These are phyloP conservation scores for Alternaria gansuensis DNA, from an alignment of 2,329 filamentous ascomycete genomes.

Conservation along the genomic window DNA sequence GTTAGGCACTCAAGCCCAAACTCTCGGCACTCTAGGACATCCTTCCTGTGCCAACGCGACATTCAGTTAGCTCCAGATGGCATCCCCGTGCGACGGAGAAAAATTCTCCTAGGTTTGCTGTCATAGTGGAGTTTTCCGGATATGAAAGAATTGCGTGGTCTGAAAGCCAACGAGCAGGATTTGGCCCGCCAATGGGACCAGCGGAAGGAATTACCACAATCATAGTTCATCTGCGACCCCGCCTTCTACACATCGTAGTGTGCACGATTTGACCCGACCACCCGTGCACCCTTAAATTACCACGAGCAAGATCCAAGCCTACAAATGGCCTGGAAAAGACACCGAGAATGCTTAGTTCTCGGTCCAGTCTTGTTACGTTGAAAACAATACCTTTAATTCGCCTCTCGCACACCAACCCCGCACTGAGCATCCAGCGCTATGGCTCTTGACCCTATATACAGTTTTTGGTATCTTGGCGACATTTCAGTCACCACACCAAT, in stretches of 20 bases:
- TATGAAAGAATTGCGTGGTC: background rate
- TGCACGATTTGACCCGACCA: slow-evolving; percentile 5
- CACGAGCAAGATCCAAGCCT: slow-evolving; percentile 23
- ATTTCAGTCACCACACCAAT: slow-evolving; percentile 8
- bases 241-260: slow-evolving; percentile 29
- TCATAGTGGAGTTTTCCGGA: background rate
- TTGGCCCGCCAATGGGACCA: background rate
- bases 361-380: slow-evolving; percentile 11
- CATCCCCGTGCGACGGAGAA: background rate
- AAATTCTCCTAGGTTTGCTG: background rate
- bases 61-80: background rate
- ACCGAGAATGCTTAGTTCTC: slow-evolving; percentile 25
- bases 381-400: slow-evolving; percentile 22
- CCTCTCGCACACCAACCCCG: slow-evolving; percentile 27
- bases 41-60: background rate
- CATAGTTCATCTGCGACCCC: slow-evolving; percentile 22
- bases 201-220: slow-evolving; percentile 1
- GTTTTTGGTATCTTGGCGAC: slow-evolving; percentile 33
- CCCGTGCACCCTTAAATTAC: slow-evolving; percentile 11
- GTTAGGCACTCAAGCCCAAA: background rate
- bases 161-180: background rate
- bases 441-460: slow-evolving; percentile 31
- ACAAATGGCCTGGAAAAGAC: slow-evolving; percentile 30
- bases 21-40: slow-evolving; percentile 1
- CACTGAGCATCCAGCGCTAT: slow-evolving; percentile 14